Conservation (phyloP, 2,329 filamentous ascomycete species). For the Sarocladium oryzae region DNA sequence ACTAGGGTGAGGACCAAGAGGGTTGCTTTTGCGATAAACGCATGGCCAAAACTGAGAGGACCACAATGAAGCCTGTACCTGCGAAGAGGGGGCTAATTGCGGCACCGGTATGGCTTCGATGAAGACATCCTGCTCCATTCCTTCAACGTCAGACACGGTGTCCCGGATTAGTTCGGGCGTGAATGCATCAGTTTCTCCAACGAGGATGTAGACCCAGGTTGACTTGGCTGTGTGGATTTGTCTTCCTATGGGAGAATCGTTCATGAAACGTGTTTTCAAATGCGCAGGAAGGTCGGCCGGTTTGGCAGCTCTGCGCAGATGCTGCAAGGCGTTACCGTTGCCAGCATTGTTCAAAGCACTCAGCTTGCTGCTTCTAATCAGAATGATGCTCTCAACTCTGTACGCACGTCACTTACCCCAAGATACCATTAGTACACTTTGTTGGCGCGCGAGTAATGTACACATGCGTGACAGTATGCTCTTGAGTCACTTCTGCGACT, state of each 20-base stretch:
- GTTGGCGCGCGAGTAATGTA: slow-evolving; percentile 68
- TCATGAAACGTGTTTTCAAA: slow-evolving; percentile 56
- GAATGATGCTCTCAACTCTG: slow-evolving; percentile 2
- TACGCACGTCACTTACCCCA: slow-evolving; percentile 50
- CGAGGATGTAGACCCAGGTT: slow-evolving; percentile 53
- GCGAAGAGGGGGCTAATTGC: slow-evolving; percentile 65
- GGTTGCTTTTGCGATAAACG: slow-evolving; percentile 81
- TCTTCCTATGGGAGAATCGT: slow-evolving; percentile 45
- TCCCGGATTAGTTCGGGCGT: slow-evolving; percentile 45
- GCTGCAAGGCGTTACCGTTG: slow-evolving; percentile 58
- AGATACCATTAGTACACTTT: slow-evolving; percentile 63
- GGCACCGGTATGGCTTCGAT: slow-evolving; percentile 63
- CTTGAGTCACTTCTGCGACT: slow-evolving; percentile 54
- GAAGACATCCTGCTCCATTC: slow-evolving; percentile 46
- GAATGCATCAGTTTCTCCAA: slow-evolving; percentile 46
- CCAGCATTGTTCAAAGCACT: slow-evolving; percentile 51
- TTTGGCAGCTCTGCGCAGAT: slow-evolving; percentile 73
- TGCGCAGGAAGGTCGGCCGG: slow-evolving; percentile 60
- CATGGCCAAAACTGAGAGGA: slow-evolving; percentile 75
- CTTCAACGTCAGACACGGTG: slow-evolving; percentile 41
- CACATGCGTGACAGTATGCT: slow-evolving; percentile 52
- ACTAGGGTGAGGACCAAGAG: slow-evolving; percentile 75
- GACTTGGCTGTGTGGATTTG: slow-evolving; percentile 55
- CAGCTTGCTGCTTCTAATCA: slow-evolving; percentile 39
- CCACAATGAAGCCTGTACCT: slow-evolving; percentile 69